Evolutionary conservation across 129 eudicot species (phyloP).

Genomic region (Lonicera japonica): DNA sequence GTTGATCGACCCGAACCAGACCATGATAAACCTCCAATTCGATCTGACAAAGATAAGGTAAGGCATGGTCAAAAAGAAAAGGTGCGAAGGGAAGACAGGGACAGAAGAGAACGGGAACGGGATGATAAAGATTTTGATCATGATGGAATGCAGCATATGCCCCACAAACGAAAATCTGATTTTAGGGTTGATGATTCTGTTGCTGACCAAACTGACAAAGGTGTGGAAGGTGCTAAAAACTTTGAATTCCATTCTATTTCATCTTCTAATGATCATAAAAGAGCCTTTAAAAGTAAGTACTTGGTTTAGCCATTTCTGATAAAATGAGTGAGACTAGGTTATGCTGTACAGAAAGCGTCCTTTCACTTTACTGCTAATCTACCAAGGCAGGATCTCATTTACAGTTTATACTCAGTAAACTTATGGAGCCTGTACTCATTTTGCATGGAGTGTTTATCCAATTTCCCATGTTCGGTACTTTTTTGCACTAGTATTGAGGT

Average conservation of each 20-base stretch:
- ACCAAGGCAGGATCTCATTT: background rate
- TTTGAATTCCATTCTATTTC: conserved; percentile 3
- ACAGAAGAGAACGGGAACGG: conserved; percentile 27
- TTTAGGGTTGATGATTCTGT: conserved; percentile 41
- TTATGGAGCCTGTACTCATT: too few species aligned
- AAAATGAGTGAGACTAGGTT: background rate
- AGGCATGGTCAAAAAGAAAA: conserved; percentile 40
- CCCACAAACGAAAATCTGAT: conserved; percentile 41
- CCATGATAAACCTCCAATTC: conserved; percentile 27
- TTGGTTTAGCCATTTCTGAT: background rate
- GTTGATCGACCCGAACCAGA: conserved; percentile 34
- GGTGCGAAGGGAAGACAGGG: conserved; percentile 40
- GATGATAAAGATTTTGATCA: conserved; percentile 36
- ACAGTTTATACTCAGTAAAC: too few species aligned
- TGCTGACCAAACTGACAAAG: conserved; percentile 41
- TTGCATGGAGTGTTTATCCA: too few species aligned
- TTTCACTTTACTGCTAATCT: too few species aligned
- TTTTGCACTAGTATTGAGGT: too few species aligned
- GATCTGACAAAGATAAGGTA: conserved; percentile 38
- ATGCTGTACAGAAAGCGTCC: too few species aligned
- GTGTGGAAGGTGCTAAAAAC: conserved; percentile 29
- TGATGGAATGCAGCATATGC: conserved; percentile 6
- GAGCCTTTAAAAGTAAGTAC: conserved; percentile 10
- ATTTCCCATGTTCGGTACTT: too few species aligned
- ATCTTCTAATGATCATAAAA: conserved; percentile 9